These are phyloP conservation scores for Acmispon strigosus DNA, from an alignment of 306 rosid genomes.

Conservation along the genomic window DNA sequence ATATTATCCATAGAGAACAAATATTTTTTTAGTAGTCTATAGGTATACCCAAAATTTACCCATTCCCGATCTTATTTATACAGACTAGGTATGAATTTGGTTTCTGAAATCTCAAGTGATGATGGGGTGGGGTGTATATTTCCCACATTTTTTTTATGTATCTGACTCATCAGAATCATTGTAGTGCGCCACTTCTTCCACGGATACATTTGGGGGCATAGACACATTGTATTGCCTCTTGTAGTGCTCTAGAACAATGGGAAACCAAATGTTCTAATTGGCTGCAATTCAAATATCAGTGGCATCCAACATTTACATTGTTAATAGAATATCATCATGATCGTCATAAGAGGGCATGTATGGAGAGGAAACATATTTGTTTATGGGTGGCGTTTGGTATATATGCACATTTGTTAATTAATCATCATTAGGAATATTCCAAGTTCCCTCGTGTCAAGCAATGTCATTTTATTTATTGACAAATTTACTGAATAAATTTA, in stretches of 20 bases:
- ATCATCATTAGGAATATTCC: too few relatives aligned
- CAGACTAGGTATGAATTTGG: background rate
- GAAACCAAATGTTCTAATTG: background rate
- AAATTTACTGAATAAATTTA: too few relatives aligned
- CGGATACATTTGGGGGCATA: background rate
- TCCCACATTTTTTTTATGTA: too few relatives aligned
- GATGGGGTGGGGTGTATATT: background rate
- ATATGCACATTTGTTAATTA: too few relatives aligned
- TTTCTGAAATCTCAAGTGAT: background rate
- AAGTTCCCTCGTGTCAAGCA: too few relatives aligned
- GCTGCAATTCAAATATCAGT: background rate
- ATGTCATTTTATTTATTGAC: too few relatives aligned
- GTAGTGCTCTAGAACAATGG: background rate
- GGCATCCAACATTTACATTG: background rate
- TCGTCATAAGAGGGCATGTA: background rate
- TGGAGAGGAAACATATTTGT: background rate
- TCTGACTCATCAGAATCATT: background rate
- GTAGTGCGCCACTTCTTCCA: slow-evolving; percentile 25
- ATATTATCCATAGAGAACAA: too few relatives aligned
- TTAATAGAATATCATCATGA: background rate
- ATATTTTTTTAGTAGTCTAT: too few relatives aligned
- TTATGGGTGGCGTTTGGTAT: too few relatives aligned
- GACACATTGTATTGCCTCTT: too few relatives aligned
- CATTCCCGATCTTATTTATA: too few relatives aligned
- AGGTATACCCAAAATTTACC: too few relatives aligned